These are phyloP conservation scores for barrel medic (Medicago truncatula) DNA, from an alignment of 306 rosid genomes.

Conservation along the genomic window MtrunA17r5.0-ANR NC_053042.1:7103501-7104000, in stretches of 20 bases:
- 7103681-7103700: conserved; percentile 98
- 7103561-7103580: conserved; percentile 24
- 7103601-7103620: conserved; percentile 9
- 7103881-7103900: conserved; percentile 12
- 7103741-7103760: conserved; percentile 19
- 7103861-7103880: conserved; percentile 25
- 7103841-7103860: conserved; percentile 32
- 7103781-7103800: conserved; percentile 26
- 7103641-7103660: conserved; percentile 40
- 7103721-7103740: conserved; percentile 68
- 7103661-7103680: conserved; percentile 93
- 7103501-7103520: conserved; percentile 7
- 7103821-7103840: conserved; percentile 11
- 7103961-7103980: too few species aligned
- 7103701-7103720: conserved; percentile 72
- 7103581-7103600: conserved; percentile 22
- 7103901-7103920: conserved; percentile 7
- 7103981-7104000: too few species aligned
- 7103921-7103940: conserved; percentile 8
- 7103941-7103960: too few species aligned
- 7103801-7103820: neutral
- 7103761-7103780: conserved; percentile 27
- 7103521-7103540: conserved; percentile 8
- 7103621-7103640: neutral
- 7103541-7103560: conserved; percentile 21